These are phyloP conservation scores for Coemansia sp. DNA, from an alignment of 192 early-diverging fungal genomes.

Conservation along the genomic window DNA sequence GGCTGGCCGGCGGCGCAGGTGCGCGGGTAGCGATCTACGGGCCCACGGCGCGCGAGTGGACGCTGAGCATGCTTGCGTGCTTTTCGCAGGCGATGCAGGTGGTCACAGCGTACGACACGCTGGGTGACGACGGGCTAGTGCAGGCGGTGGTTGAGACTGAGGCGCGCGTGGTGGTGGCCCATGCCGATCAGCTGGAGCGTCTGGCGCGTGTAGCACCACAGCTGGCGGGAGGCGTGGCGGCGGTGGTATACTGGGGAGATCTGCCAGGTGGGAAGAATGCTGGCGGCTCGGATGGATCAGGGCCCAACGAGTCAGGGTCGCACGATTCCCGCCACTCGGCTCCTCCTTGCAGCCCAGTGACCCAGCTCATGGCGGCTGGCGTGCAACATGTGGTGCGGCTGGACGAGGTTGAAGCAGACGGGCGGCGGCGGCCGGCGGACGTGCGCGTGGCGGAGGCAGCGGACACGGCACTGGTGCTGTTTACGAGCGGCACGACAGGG, in stretches of 20 bases:
- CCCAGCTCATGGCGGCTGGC: conserved; percentile 37
- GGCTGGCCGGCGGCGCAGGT: conserved; percentile 59
- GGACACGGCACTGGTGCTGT: conserved; percentile 87
- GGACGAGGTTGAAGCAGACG: conserved; percentile 66
- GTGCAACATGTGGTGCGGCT: conserved; percentile 56
- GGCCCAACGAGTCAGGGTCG: no score
- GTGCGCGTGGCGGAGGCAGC: conserved; percentile 65
- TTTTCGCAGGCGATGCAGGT: conserved; percentile 73
- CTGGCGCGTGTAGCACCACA: conserved; percentile 1
- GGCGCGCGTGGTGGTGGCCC: conserved; percentile 62
- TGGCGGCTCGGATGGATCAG: no score
- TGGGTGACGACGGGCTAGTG: conserved; percentile 79
- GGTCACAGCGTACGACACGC: conserved; percentile 81
- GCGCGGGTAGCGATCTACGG: conserved; percentile 66
- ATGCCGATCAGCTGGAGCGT: conserved; percentile 53
- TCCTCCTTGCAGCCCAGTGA: no score
- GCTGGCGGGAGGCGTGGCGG: conserved; percentile 35
- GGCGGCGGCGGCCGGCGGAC: conserved; percentile 63
- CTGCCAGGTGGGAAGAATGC: no score
- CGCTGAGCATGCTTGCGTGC: conserved; percentile 43
- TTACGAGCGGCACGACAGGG: conserved; percentile 86
- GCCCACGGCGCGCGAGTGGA: conserved; percentile 60
- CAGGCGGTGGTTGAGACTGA: conserved; percentile 85
- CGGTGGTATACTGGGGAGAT: conserved; percentile 55
- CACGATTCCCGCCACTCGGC: no score